These are phyloP conservation scores for Flagelloscypha sp. DNA, from an alignment of 768 basidiomycete species.

Conservation along the genomic window DNA sequence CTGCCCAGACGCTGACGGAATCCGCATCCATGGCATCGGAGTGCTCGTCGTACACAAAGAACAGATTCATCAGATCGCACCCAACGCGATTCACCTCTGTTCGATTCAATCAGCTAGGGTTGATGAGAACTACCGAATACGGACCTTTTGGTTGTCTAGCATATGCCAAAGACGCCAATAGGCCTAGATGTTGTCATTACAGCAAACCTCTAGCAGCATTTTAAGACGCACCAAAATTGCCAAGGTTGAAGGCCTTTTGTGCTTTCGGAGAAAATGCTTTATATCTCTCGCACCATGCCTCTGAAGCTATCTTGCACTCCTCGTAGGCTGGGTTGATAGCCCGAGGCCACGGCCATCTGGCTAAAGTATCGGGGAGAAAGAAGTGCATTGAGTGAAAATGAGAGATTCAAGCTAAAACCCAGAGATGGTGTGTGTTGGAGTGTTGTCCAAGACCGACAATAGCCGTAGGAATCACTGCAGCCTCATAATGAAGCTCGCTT, in stretches of 20 bases:
- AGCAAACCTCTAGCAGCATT: no score
- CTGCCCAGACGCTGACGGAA: conserved; percentile 8
- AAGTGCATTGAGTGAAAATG: no score
- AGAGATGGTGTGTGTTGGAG: no score
- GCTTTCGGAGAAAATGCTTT: conserved; percentile 16
- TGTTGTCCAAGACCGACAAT: no score
- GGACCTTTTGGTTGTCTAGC: conserved; percentile 25
- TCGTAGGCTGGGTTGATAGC: conserved; percentile 19
- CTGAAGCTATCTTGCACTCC: conserved; percentile 17
- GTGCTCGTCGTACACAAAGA: conserved; percentile 17
- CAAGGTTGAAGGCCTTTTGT: conserved; percentile 18
- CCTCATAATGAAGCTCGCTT: no score
- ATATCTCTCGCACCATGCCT: conserved; percentile 20
- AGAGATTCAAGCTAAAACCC: no score
- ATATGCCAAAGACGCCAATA: conserved; percentile 31
- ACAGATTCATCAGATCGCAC: conserved; percentile 17
- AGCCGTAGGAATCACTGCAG: no score
- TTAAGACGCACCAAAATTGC: conserved; percentile 16
- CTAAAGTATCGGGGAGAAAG: conserved; percentile 21
- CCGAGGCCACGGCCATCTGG: conserved; percentile 22
- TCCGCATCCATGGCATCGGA: conserved; percentile 12
- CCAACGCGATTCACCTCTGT: conserved; percentile 24
- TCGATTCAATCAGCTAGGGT: background rate
- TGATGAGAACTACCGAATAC: background rate
- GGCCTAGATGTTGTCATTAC: no score